Evolutionary conservation across 73 alveolate genomes (phyloP).

Genomic region (Paramecium octaurelia): DNA sequence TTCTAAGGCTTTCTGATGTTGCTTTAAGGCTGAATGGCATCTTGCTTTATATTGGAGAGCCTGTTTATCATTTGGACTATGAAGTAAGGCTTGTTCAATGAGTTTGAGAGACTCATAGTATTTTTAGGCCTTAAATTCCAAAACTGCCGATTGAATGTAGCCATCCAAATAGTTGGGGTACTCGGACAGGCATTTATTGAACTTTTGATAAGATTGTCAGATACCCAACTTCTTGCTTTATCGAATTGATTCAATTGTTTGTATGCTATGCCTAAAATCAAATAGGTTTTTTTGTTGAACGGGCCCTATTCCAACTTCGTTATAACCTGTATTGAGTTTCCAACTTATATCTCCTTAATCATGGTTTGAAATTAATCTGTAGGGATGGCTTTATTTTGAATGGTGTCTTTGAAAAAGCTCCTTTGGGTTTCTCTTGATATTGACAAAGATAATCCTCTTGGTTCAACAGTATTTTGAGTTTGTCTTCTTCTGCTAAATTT

Average conservation of each 20-base stretch:
- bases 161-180: neutral
- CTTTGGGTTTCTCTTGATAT: neutral
- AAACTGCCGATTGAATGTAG: neutral
- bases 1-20: slow-evolving; percentile 17
- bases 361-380: neutral
- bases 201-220: neutral
- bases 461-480: neutral
- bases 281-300: neutral
- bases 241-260: neutral
- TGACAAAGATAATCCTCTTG: neutral
- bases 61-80: neutral
- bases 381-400: neutral
- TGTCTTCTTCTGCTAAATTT: neutral
- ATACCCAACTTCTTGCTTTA: slow-evolving; percentile 15
- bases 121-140: neutral
- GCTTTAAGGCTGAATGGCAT: neutral
- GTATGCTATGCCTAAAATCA: neutral
- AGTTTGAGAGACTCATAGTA: neutral
- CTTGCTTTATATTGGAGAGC: neutral
- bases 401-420: neutral
- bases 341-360: neutral
- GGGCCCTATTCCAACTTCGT: slow-evolving; percentile 34
- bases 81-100: neutral
- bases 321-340: neutral
- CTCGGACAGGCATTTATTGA: neutral